Evolutionary conservation across 352 stramenopile genomes (phyloP).

Genomic region (Phytophthora macrochlamydospora): DNA sequence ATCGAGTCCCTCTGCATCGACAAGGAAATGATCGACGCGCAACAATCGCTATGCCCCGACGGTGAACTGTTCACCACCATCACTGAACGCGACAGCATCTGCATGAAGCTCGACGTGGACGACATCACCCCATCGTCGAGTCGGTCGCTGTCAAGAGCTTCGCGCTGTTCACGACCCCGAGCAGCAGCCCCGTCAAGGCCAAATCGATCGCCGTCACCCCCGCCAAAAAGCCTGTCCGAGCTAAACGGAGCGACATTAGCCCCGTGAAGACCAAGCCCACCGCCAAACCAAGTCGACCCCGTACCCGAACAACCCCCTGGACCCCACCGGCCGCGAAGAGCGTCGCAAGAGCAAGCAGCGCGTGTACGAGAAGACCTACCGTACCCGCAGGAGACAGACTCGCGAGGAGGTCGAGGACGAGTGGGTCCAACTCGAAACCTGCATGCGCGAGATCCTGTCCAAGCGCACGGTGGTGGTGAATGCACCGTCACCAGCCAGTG

Average conservation of each 20-base stretch:
- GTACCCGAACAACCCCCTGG: conserved; percentile 10
- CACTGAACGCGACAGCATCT: conserved; percentile 4
- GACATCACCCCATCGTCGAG: conserved; percentile 6
- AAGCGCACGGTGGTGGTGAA: conserved; percentile 26
- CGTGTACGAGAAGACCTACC: conserved; percentile 41
- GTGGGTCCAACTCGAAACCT: conserved; percentile 29
- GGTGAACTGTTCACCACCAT: neutral
- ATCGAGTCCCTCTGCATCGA: conserved; percentile 36
- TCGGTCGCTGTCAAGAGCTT: conserved; percentile 6
- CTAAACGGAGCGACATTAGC: conserved; percentile 9
- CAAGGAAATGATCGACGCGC: conserved; percentile 21
- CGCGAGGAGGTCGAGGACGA: conserved; percentile 17
- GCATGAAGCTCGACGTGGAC: conserved; percentile 2
- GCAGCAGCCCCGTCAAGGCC: conserved; percentile 6
- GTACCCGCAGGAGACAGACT: conserved; percentile 20
- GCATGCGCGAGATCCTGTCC: conserved; percentile 23
- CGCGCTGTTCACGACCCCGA: neutral
- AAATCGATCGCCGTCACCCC: neutral
- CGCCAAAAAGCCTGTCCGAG: too few relatives aligned
- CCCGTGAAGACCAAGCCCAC: conserved; percentile 16
- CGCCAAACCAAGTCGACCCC: conserved; percentile 13
- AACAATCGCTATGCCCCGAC: too few relatives aligned
- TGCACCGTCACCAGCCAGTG: neutral
- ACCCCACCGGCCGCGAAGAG: conserved; percentile 18
- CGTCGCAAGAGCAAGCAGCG: conserved; percentile 43